Evolutionary conservation across 441 rosid genomes (phyloP).

Genomic region (Hypseocharis bilobata): DNA sequence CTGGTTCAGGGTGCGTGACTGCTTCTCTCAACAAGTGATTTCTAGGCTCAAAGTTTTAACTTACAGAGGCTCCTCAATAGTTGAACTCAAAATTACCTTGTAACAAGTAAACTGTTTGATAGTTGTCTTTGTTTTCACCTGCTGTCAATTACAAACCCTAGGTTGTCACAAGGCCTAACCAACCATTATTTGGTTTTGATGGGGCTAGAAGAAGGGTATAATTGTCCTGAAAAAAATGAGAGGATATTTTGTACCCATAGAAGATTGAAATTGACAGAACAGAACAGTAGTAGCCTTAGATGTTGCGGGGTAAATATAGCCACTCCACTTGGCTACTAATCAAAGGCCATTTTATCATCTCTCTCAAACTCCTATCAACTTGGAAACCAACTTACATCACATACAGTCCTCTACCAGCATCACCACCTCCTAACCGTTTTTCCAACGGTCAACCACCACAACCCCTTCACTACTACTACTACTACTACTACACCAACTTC

Average conservation of each 20-base stretch:
- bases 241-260: slow-evolving; percentile 15
- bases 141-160: not conserved
- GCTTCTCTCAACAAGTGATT: too few relatives aligned
- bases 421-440: not conserved
- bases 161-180: not conserved
- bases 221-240: slow-evolving; percentile 23
- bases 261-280: slow-evolving; percentile 26
- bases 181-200: not conserved
- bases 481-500: too few relatives aligned
- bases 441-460: slow-evolving; percentile 2
- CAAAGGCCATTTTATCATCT: slow-evolving; percentile 10
- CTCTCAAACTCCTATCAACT: slow-evolving; percentile 8
- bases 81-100: too few relatives aligned
- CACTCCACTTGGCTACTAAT: not conserved
- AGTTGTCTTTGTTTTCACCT: too few relatives aligned
- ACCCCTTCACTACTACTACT: too few relatives aligned
- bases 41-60: too few relatives aligned
- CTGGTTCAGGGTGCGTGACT: too few relatives aligned
- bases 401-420: too few relatives aligned
- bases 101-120: too few relatives aligned
- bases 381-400: slow-evolving; percentile 16
- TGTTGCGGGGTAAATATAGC: slow-evolving; percentile 13
- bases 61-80: too few relatives aligned
- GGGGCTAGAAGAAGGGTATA: slow-evolving; percentile 7
- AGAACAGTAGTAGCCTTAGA: not conserved